Conservation (phyloP, 805 yeast species). For the Ogataea dorogensis region DNA sequence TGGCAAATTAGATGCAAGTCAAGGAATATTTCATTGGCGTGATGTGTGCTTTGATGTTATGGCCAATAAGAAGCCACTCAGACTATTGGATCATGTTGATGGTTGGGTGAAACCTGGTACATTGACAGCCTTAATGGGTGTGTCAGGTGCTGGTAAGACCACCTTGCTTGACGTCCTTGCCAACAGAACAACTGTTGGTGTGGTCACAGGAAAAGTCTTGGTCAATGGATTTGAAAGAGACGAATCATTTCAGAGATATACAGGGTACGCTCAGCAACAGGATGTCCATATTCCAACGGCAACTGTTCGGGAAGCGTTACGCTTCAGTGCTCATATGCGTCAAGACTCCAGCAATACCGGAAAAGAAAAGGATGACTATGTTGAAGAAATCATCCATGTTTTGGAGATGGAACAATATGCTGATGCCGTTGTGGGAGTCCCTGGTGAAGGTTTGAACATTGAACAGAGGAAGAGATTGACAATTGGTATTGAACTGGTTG, state of each 20-base stretch:
- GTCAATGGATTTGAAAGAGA: constrained; percentile 51
- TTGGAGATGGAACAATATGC: constrained; percentile 52
- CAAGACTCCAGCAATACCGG: constrained; percentile 41
- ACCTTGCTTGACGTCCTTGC: constrained; percentile 50
- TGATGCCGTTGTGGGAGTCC: constrained; percentile 47
- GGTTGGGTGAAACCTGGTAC: constrained; percentile 84
- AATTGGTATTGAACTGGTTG: constrained; percentile 52
- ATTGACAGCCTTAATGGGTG: constrained; percentile 66
- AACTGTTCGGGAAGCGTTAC: constrained; percentile 51
- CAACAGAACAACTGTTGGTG: constrained; percentile 50
- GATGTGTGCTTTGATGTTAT: constrained; percentile 65
- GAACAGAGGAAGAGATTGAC: constrained; percentile 52
- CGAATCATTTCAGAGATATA: constrained; percentile 46
- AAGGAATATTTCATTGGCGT: constrained; percentile 70
- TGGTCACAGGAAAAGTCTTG: constrained; percentile 51
- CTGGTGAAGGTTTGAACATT: constrained; percentile 49
- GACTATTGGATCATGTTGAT: constrained; percentile 58
- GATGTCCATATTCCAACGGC: constrained; percentile 48
- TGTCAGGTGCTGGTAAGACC: constrained; percentile 59
- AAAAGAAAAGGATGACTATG: constrained; percentile 45
- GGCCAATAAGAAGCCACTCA: constrained; percentile 53
- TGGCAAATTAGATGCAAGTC: constrained; percentile 18
- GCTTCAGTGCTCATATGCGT: constrained; percentile 48
- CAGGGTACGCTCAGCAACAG: constrained; percentile 57
- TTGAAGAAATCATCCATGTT: constrained; percentile 45